Conservation (phyloP, 345 rosid species). For the Eucalyptus victrix region DNA sequence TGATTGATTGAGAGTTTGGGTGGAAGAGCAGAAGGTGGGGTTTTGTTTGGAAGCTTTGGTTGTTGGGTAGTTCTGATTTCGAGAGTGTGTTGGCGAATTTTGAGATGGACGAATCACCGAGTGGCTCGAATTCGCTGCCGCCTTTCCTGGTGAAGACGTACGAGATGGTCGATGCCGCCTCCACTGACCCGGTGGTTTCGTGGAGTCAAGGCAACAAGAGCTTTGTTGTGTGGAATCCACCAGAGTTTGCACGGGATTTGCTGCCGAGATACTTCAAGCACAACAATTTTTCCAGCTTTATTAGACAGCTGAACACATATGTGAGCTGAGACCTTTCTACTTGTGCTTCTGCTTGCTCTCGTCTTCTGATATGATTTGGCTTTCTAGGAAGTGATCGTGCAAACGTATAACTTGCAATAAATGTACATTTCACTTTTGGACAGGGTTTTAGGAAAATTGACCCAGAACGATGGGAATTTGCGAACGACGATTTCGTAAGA, state of each 20-base stretch:
- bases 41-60: background rate
- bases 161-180: slow-evolving; percentile 86
- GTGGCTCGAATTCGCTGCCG: slow-evolving; percentile 61
- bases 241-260: slow-evolving; percentile 55
- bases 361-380: background rate
- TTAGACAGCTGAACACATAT: slow-evolving; percentile 81
- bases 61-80: background rate
- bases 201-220: slow-evolving; percentile 67
- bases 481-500: slow-evolving; percentile 74
- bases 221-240: slow-evolving; percentile 74
- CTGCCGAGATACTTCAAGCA: slow-evolving; percentile 91
- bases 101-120: slow-evolving; percentile 69
- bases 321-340: background rate
- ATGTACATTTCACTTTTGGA: background rate
- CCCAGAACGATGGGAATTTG: slow-evolving; percentile 93
- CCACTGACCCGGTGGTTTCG: slow-evolving; percentile 58
- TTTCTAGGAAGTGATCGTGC: background rate
- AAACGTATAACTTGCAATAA: background rate
- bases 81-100: background rate
- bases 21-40: background rate
- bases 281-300: slow-evolving; percentile 89
- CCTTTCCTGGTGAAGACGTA: slow-evolving; percentile 81
- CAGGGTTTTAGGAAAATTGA: slow-evolving; percentile 87
- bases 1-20: background rate
- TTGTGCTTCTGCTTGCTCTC: background rate